Evolutionary conservation across 805 yeast genomes (phyloP), one percentile per base, ranked within the genome.

Genomic region (Spathaspora boniae): DNA sequence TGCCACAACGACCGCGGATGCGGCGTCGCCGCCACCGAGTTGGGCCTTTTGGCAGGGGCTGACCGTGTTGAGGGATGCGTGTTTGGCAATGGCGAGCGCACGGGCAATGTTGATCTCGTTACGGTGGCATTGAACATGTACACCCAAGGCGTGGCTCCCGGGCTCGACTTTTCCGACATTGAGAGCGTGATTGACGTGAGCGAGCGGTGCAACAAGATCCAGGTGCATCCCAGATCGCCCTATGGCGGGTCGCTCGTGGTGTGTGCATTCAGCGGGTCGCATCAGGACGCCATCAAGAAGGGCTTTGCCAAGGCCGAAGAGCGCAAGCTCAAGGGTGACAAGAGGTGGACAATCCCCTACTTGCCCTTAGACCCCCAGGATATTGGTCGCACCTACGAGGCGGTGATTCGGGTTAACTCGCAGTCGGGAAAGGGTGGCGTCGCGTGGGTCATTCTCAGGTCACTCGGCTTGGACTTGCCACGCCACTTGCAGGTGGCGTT

Each of bases 381-480:
- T 58, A 78, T 82, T 47, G 91, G 91, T 38, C 72, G 87, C 68
- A 81, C 73, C 48, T 82, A 82, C 58, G 91, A 82, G 64, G 89
- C 88, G 36, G 85, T 82, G 40, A 82, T 82, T 54, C 72, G 91
- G 68, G 89, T 82, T 51, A 82, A 82, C 65, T 82, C 91, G 16
- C 91, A 82, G 64, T 79, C 86, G n/a, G 91, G 91, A 59, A 82
- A 82, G 60, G 91, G 91, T 54, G 91, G 91, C 60, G 86, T 89
- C 30, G 86, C 89, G 16, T 82, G 91, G 91, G 78, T 82, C 38
- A 71, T 82, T 43, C 72, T 80, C 52, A 72, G 85, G 62, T 67
- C 83, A 21, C 62, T 81, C 47, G 88, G 86, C 43, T 65, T 82
- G 47, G 91, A 82, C 53, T 64, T 82, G 44, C 91, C 91, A 56